Evolutionary conservation across 2,329 filamentous ascomycete genomes (phyloP), one percentile per base, ranked within the genome.

Genomic region (Colletotrichum costaricense): DNA sequence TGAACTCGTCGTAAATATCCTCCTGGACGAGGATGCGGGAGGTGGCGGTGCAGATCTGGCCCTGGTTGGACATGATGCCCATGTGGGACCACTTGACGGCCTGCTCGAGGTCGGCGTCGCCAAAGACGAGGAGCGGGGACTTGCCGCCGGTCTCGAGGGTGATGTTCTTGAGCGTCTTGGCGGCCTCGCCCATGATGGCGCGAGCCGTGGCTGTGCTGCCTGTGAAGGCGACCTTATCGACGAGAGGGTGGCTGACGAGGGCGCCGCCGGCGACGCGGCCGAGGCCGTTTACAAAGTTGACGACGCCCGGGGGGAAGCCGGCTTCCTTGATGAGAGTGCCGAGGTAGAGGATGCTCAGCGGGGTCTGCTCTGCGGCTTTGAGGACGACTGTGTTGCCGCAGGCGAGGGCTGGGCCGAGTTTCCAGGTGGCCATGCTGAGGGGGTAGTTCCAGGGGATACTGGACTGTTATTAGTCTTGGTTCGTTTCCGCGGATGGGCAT

Each of bases 191-290:
- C 93, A 95, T 95, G 76, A 95, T 94, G 66, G 92, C 87, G 70
- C 90, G 89, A 12, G 92, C 94, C 0, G 93, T 95, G 1, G 85
- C 84, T 0, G 93, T 95, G 12, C 91, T 93, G 56, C 94, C 94
- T 0, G 94, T 95, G 76, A 95, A 96, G 0, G 93, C 93, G 74
- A 96, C 87, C 85, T 95, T 95, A 78, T 94, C 91, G 19, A 96
- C 87, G 49, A 88, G 88, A 38, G 90, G 83, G 79, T 96, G 94
- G 60, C 87, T 86, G 1, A 91, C 91, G 9, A 95, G 86, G 0
- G 93, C 91, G 5, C 91, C 87, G 19, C 94, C 94, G 0, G 93
- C 92, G 38, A 91, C 90, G 35, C 86, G 86, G 33, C 93, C 93
- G 70, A 90, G 87, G 0, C 94, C 94, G 75, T 94, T 94, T 71